A percentile compares a stretch with the other conserved stretches of the same genome.
Evolutionary conservation across 306 rosid species (phyloP).

Genomic region (Abrus precatorius): DNA sequence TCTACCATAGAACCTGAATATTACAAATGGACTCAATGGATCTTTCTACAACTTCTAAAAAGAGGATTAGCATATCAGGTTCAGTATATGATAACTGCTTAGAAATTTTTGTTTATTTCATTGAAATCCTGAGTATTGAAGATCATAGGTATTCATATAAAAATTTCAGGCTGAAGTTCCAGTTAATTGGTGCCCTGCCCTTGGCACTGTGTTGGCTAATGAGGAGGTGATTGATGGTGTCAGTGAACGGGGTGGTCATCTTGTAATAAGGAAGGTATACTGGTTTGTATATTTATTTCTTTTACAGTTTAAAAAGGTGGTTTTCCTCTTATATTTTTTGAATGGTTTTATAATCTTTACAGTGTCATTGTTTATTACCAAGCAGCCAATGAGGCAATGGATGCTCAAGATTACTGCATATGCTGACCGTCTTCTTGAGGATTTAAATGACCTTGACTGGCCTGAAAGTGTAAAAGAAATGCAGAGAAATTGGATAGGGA

Average conservation of each 20-base stretch:
- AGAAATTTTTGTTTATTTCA: slow-evolving; percentile 29
- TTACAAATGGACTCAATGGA: slow-evolving; percentile 99
- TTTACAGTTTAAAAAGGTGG: slow-evolving; percentile 20
- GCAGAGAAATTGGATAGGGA: slow-evolving; percentile 99
- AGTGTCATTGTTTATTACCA: slow-evolving; percentile 89
- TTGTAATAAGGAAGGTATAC: slow-evolving; percentile 87
- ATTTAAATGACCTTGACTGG: slow-evolving; percentile 93
- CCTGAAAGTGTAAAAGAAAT: slow-evolving; percentile 97
- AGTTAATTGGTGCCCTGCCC: slow-evolving; percentile 98
- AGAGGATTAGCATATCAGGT: slow-evolving; percentile 99
- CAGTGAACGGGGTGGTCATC: slow-evolving; percentile 97
- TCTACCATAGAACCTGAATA: slow-evolving; percentile 93
- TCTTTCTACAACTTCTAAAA: slow-evolving; percentile 91
- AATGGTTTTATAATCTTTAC: slow-evolving; percentile 78
- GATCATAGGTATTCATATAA: slow-evolving; percentile 40
- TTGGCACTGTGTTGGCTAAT: slow-evolving; percentile 98
- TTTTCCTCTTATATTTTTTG: slow-evolving; percentile 58
- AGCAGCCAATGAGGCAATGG: slow-evolving; percentile 99
- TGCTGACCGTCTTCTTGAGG: slow-evolving; percentile 98
- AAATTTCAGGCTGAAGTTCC: slow-evolving; percentile 94
- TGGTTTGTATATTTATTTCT: slow-evolving; percentile 29
- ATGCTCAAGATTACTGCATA: slow-evolving; percentile 98
- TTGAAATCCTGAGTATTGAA: slow-evolving; percentile 23
- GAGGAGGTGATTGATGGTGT: slow-evolving; percentile 98
- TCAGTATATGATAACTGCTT: slow-evolving; percentile 43